phyloP scores from a whole-genome alignment of 768 basidiomycete species.

The Suillus luteus region DNA sequence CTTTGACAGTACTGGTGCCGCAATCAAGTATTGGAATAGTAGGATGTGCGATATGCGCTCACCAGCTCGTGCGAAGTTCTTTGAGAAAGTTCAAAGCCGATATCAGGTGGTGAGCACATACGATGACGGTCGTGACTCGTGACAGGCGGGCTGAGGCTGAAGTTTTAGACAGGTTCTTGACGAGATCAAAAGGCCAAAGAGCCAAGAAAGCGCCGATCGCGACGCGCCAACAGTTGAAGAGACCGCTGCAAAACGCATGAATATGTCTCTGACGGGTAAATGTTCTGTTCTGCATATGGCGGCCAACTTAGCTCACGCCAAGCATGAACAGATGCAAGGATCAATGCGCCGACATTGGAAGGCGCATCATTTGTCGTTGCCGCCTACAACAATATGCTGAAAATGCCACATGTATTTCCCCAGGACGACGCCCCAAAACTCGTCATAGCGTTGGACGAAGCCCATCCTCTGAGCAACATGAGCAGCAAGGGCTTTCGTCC shows the following conservation, averaged over 20 bases:
- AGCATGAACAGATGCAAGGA: background rate
- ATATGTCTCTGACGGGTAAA: background rate
- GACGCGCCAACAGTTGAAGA: background rate
- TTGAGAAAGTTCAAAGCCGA: background rate
- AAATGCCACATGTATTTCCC: background rate
- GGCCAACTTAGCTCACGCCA: background rate
- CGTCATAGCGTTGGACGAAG: constrained; percentile 6
- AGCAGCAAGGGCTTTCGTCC: background rate
- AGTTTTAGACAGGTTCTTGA: background rate
- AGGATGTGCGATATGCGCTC: background rate
- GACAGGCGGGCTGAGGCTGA: background rate
- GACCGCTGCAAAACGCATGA: background rate
- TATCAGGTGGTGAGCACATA: background rate
- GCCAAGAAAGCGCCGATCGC: background rate
- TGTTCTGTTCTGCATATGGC: background rate
- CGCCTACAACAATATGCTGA: background rate
- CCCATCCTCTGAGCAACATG: constrained; percentile 6
- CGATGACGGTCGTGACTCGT: background rate
- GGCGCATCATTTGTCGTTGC: background rate
- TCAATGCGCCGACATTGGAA: background rate
- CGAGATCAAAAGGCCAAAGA: background rate
- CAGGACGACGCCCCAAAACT: background rate
- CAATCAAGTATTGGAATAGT: background rate
- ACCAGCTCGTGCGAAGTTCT: background rate
- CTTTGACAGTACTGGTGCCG: background rate